phyloP scores from a whole-genome alignment of 495 filamentous ascomycete genomes.

The Tuber melanosporum region DNA sequence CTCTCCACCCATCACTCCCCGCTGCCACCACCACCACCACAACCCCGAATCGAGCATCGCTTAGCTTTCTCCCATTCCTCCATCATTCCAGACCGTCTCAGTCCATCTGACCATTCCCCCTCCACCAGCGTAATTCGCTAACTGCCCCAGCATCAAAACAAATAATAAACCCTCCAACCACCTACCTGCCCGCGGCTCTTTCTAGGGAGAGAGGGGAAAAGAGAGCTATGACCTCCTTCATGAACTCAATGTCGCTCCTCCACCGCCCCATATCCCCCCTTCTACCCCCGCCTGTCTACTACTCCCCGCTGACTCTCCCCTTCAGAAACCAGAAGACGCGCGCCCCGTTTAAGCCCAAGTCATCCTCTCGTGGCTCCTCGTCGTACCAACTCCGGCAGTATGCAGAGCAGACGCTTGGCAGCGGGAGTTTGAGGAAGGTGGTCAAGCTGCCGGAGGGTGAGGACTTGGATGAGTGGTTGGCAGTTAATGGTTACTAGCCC shows the following conservation, averaged over 20 bases:
- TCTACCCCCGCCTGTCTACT: constrained; percentile 9
- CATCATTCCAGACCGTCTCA: not conserved
- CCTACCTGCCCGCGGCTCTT: not conserved
- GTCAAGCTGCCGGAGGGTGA: constrained; percentile 96
- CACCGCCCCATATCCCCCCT: constrained; percentile 6
- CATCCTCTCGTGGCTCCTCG: constrained; percentile 76
- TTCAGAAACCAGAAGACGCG: constrained; percentile 79
- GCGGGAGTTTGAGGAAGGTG: constrained; percentile 88
- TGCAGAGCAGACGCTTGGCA: constrained; percentile 92
- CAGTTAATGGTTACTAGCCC: constrained; percentile 70
- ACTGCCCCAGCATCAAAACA: not conserved
- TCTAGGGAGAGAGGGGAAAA: not conserved
- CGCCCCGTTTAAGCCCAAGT: constrained; percentile 85
- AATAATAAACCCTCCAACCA: not conserved
- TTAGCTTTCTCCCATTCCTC: not conserved
- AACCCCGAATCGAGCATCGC: not conserved
- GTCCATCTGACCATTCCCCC: not conserved
- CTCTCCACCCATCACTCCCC: constrained; percentile 16
- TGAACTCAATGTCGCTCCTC: constrained; percentile 49
- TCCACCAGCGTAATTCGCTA: not conserved
- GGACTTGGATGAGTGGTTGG: constrained; percentile 94
- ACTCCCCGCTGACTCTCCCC: constrained; percentile 8
- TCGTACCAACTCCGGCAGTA: constrained; percentile 96
- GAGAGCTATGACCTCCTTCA: constrained; percentile 48
- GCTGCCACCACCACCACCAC: not conserved